These are phyloP conservation scores for Aspergillus ruber DNA, from an alignment of 2,329 filamentous ascomycete species.

Conservation along the genomic window DNA sequence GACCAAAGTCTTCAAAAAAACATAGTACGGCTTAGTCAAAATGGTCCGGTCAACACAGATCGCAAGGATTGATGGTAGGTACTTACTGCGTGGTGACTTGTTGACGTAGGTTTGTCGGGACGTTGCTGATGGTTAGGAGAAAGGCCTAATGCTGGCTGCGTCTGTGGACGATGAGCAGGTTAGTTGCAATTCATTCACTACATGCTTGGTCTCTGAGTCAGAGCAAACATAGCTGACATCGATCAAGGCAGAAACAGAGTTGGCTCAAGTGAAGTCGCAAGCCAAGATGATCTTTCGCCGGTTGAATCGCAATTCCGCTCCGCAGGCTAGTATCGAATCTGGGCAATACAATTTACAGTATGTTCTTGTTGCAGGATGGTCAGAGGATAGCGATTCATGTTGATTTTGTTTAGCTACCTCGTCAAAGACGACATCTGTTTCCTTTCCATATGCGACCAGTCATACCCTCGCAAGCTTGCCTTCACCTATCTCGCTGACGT, in stretches of 20 bases:
- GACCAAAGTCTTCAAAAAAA: not conserved
- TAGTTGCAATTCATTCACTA: slow-evolving; percentile 14
- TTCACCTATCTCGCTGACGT: slow-evolving; percentile 97
- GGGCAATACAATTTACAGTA: slow-evolving; percentile 81
- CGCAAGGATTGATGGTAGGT: slow-evolving; percentile 77
- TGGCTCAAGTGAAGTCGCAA: slow-evolving; percentile 83
- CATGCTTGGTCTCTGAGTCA: not conserved
- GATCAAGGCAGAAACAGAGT: slow-evolving; percentile 61
- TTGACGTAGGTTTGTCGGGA: not conserved
- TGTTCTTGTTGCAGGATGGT: slow-evolving; percentile 20
- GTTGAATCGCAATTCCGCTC: slow-evolving; percentile 79
- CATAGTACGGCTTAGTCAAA: slow-evolving; percentile 7
- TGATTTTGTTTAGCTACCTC: slow-evolving; percentile 59
- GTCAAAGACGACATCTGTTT: slow-evolving; percentile 80
- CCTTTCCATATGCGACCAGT: slow-evolving; percentile 85
- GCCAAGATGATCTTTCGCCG: slow-evolving; percentile 85
- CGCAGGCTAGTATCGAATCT: slow-evolving; percentile 87
- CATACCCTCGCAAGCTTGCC: slow-evolving; percentile 95
- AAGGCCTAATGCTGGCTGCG: slow-evolving; percentile 89
- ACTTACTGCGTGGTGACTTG: slow-evolving; percentile 7
- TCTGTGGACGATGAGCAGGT: slow-evolving; percentile 88
- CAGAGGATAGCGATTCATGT: not conserved
- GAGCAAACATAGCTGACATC: not conserved
- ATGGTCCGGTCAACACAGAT: slow-evolving; percentile 96
- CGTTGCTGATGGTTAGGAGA: slow-evolving; percentile 18